Evolutionary conservation across 148 eudicot species (phyloP), one percentile per base, ranked within the genome.

Genomic region (Vaccinium vitisidaea): DNA sequence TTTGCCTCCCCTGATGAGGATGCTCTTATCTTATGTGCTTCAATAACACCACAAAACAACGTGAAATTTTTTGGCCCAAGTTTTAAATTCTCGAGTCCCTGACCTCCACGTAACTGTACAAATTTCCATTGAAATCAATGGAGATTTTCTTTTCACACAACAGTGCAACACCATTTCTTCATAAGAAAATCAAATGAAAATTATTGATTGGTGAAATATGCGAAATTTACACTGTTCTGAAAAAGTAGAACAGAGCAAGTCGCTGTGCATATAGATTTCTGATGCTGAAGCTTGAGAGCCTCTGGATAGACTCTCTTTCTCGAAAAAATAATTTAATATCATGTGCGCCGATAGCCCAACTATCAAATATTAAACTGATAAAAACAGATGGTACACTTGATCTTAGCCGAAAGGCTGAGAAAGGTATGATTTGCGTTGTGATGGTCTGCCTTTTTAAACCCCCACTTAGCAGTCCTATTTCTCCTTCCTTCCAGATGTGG

Each of bases 361-460:
- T 48, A 75, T 75, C 79, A 75, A 23, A 75, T 79, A 79, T 79
- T 79, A 54, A 79, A 30, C 25, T 30, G 14, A 53, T 30, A 54
- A 15, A 48, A 79, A 54, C 15, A 54, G 1, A 79, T 27, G 92
- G 90, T 93, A 93, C 93, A 92, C 94, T 92, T 92, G 90, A 94
- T 93, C 94, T 92, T 94, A 90, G 93, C 95, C 95, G 91, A 94
- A 92, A 92, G 93, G 93, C 92, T 92, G 84, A 89, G 90, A 89
- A 89, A 89, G 86, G 87, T 83, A 89, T 85, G 46, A 11, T 69
- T 69, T 69, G 15, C 27, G 0, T 2, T 2, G 14, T 69, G 11
- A 27, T 27, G 10, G 39, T n/a, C 39, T 3, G 32, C 18, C 39
- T 4, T 25, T 69, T 27, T 69, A 23, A 25, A 25, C 14, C 3